Evolutionary conservation across 805 yeast species (phyloP).

Genomic region (Saturnispora kantuleensis): DNA sequence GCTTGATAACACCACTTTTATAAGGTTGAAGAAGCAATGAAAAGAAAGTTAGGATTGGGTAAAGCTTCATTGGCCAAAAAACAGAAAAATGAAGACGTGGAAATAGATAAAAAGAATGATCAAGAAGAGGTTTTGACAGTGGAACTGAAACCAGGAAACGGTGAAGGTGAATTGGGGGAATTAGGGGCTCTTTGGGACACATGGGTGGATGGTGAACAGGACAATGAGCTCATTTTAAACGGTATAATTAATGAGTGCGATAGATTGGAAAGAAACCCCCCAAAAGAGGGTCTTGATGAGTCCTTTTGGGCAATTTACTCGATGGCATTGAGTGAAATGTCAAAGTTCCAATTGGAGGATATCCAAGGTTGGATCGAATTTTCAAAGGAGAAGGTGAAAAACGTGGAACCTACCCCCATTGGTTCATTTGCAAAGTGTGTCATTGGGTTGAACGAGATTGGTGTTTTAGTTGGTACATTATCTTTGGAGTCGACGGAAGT

Average conservation of each 20-base stretch:
- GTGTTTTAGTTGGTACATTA: slow-evolving; percentile 37
- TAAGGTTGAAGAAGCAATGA: slow-evolving; percentile 16
- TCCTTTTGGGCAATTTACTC: slow-evolving; percentile 69
- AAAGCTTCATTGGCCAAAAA: slow-evolving; percentile 38
- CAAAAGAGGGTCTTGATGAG: slow-evolving; percentile 31
- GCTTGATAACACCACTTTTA: background rate
- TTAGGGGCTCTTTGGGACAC: slow-evolving; percentile 63
- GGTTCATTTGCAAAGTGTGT: slow-evolving; percentile 50
- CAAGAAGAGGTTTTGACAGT: slow-evolving; percentile 34
- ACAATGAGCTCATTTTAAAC: slow-evolving; percentile 56
- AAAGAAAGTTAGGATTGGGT: slow-evolving; percentile 59
- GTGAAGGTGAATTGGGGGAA: slow-evolving; percentile 73
- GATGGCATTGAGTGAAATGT: slow-evolving; percentile 54
- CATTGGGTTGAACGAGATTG: slow-evolving; percentile 47
- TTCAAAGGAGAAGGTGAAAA: slow-evolving; percentile 57
- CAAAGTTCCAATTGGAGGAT: slow-evolving; percentile 35
- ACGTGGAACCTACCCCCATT: slow-evolving; percentile 41
- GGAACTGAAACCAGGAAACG: slow-evolving; percentile 62
- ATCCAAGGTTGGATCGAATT: slow-evolving; percentile 44
- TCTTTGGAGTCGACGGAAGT: background rate
- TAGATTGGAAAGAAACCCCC: slow-evolving; percentile 47
- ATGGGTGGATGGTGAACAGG: slow-evolving; percentile 44
- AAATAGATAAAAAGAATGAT: slow-evolving; percentile 22
- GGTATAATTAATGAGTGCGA: slow-evolving; percentile 94
- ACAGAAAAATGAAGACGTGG: slow-evolving; percentile 36